Conservation (phyloP, 768 basidiomycete species). For the Neoboletus subvelutipes region DNA sequence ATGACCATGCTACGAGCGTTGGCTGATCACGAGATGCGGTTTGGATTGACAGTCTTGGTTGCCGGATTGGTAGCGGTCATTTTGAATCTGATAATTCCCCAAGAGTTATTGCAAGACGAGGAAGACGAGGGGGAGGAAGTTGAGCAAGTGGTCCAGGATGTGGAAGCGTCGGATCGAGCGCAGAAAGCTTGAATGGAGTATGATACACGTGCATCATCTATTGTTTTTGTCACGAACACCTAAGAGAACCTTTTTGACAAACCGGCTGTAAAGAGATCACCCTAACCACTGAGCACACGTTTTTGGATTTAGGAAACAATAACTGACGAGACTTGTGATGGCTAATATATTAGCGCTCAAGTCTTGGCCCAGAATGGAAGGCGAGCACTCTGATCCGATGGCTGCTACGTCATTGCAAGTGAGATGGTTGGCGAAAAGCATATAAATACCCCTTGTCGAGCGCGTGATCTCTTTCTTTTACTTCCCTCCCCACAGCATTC, state of each 20-base stretch:
- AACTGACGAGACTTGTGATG: not conserved
- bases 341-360: too few species aligned
- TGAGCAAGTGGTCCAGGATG: slow-evolving; percentile 25
- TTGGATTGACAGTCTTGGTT: slow-evolving; percentile 43
- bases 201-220: not conserved
- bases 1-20: not conserved
- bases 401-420: not conserved
- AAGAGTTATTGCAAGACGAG: slow-evolving; percentile 23
- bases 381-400: not conserved
- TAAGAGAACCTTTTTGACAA: not conserved
- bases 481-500: too few species aligned
- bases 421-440: not conserved
- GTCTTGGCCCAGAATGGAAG: not conserved
- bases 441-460: not conserved
- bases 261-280: not conserved
- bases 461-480: too few species aligned
- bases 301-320: not conserved
- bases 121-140: slow-evolving; percentile 19
- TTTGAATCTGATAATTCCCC: slow-evolving; percentile 58
- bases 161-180: slow-evolving; percentile 17
- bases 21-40: not conserved
- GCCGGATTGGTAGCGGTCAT: slow-evolving; percentile 57
- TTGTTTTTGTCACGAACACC: not conserved
- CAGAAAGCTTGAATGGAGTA: not conserved
- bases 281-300: not conserved